Percentiles rank a stretch among this genome's conserved stretches.
Evolutionary conservation across 139 green algal genomes (phyloP).

Genomic region (Chlorella sp.): DNA sequence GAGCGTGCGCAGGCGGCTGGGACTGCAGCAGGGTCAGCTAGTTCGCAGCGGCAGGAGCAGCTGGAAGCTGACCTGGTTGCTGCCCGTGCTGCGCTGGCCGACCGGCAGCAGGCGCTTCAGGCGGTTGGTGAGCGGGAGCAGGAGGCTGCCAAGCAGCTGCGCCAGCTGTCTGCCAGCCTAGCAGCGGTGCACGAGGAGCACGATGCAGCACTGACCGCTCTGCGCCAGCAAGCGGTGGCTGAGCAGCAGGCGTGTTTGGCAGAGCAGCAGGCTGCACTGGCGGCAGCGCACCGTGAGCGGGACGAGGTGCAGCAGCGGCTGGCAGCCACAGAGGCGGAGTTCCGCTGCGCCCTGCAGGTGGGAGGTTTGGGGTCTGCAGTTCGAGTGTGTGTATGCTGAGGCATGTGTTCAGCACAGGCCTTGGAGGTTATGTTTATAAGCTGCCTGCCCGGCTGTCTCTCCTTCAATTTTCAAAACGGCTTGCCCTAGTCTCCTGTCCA

Average conservation of each 20-base stretch:
- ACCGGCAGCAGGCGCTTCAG: constrained; percentile 14
- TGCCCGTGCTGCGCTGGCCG: background rate
- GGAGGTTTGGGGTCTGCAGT: background rate
- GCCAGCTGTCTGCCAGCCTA: constrained; percentile 29
- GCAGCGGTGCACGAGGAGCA: constrained; percentile 48
- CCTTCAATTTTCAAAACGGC: no score
- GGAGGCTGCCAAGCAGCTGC: constrained; percentile 26
- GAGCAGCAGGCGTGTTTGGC: background rate
- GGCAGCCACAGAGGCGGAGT: constrained; percentile 50
- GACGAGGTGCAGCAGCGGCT: constrained; percentile 38
- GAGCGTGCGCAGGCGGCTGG: constrained; percentile 53
- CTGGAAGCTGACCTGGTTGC: constrained; percentile 25
- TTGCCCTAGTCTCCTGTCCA: no score
- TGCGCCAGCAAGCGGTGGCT: constrained; percentile 47
- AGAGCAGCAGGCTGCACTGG: constrained; percentile 12
- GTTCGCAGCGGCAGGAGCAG: constrained; percentile 37
- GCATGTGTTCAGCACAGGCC: no score
- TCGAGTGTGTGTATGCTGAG: background rate
- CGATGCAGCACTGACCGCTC: constrained; percentile 18
- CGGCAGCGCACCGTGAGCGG: background rate
- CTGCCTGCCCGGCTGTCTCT: no score
- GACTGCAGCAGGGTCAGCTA: constrained; percentile 24
- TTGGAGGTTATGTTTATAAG: no score
- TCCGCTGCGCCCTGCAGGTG: constrained; percentile 46
- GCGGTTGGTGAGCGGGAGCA: background rate